Evolutionary conservation across 2,329 filamentous ascomycete species (phyloP).

Genomic region (Fusarium concolor): DNA sequence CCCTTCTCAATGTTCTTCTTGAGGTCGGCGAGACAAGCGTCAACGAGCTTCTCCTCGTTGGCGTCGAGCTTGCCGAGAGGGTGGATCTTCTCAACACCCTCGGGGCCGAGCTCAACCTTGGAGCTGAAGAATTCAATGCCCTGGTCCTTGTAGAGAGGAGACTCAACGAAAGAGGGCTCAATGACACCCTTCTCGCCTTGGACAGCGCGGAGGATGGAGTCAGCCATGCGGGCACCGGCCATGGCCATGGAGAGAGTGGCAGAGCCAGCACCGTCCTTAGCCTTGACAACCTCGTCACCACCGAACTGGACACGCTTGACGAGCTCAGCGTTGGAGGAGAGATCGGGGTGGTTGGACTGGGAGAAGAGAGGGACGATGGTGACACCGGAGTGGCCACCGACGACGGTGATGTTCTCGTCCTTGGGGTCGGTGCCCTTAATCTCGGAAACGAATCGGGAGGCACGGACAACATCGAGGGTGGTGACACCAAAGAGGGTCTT

Average conservation of each 20-base stretch:
- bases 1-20: slow-evolving; percentile 98
- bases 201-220: slow-evolving; percentile 91
- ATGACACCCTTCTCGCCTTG: slow-evolving; percentile 95
- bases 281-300: slow-evolving; percentile 98
- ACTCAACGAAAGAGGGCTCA: slow-evolving; percentile 97
- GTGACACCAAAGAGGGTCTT: slow-evolving; percentile 99
- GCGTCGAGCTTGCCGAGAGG: slow-evolving; percentile 86
- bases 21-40: slow-evolving; percentile 84
- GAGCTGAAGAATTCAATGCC: slow-evolving; percentile 97
- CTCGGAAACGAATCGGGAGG: slow-evolving; percentile 96
- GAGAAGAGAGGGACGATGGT: slow-evolving; percentile 98
- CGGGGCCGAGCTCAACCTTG: slow-evolving; percentile 94
- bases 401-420: slow-evolving; percentile 93
- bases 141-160: slow-evolving; percentile 97
- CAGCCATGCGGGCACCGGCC: slow-evolving; percentile 86
- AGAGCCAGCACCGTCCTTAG: slow-evolving; percentile 97
- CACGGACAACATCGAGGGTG: slow-evolving; percentile 98
- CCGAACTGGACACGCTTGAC: slow-evolving; percentile 98
- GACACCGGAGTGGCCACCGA: slow-evolving; percentile 96
- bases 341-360: slow-evolving; percentile 88
- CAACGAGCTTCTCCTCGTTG: slow-evolving; percentile 89
- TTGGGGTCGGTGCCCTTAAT: slow-evolving; percentile 90
- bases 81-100: slow-evolving; percentile 94
- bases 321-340: slow-evolving; percentile 81
- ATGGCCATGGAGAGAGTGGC: slow-evolving; percentile 99